Conservation (phyloP, 2,329 filamentous ascomycete genomes). For the Aschersonia sp. region DNA sequence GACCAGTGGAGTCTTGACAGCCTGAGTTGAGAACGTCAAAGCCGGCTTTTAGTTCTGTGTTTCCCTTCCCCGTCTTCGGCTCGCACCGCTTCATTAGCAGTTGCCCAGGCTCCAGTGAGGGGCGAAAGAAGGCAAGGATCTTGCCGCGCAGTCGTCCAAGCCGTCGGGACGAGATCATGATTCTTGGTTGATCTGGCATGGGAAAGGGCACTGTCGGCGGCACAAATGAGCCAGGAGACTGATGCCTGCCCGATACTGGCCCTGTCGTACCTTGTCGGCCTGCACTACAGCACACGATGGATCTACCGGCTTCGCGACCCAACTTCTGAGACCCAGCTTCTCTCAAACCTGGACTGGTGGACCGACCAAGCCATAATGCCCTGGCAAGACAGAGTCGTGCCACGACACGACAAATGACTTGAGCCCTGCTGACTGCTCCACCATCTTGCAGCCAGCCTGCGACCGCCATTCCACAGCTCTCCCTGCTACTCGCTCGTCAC, state of each 20-base stretch:
- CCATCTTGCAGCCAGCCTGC: slow-evolving; percentile 4
- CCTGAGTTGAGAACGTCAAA: neutral
- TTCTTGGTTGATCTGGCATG: neutral
- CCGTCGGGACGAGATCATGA: slow-evolving; percentile 4
- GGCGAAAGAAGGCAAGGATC: slow-evolving; percentile 9
- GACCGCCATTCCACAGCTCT: slow-evolving; percentile 2
- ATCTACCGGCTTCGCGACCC: neutral
- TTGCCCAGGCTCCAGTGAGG: slow-evolving; percentile 6
- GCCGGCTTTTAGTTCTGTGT: slow-evolving; percentile 1
- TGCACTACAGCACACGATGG: neutral
- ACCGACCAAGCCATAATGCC: neutral
- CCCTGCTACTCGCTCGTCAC: slow-evolving; percentile 4
- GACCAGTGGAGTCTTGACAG: neutral
- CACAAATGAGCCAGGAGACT: too few relatives aligned
- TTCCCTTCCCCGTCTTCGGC: slow-evolving; percentile 15
- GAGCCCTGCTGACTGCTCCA: slow-evolving; percentile 4
- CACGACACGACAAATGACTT: slow-evolving; percentile 1
- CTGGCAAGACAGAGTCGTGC: neutral
- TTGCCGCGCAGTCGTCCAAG: slow-evolving; percentile 8
- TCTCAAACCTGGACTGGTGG: neutral
- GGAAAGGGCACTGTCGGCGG: neutral
- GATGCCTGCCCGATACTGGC: neutral
- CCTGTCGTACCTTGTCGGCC: neutral
- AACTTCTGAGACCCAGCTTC: neutral
- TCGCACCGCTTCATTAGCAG: slow-evolving; percentile 19